Percentiles rank a stretch among this genome's conserved stretches.
Conservation (phyloP, 2,329 filamentous ascomycete genomes). For the Aspergillus floridensis region DNA sequence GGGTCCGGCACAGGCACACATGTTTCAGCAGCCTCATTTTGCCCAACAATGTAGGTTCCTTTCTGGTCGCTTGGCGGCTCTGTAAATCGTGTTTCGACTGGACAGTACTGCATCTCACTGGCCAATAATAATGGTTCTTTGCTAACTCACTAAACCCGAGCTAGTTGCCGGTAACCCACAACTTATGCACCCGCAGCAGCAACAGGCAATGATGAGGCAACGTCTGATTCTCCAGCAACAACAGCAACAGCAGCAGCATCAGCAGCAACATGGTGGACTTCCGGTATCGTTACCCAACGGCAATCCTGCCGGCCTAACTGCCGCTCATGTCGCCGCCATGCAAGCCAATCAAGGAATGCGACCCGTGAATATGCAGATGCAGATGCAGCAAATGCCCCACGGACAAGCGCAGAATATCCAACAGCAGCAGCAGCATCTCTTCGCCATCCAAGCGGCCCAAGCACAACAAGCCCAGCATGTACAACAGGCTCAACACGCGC, state of each 20-base stretch:
- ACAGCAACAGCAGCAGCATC: constrained; percentile 34
- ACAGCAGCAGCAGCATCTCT: constrained; percentile 42
- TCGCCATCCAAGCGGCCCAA: constrained; percentile 36
- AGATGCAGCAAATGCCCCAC: constrained; percentile 43
- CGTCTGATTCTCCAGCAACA: constrained; percentile 32
- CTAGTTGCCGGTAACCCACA: constrained; percentile 44
- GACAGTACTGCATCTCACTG: neutral
- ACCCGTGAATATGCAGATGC: constrained; percentile 39
- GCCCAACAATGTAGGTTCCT: constrained; percentile 42
- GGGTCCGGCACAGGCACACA: constrained; percentile 53
- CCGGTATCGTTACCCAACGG: constrained; percentile 44
- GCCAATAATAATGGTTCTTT: neutral
- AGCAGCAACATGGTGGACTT: constrained; percentile 36
- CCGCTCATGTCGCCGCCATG: constrained; percentile 45
- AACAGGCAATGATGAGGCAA: constrained; percentile 35
- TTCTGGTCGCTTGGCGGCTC: neutral
- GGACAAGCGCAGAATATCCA: constrained; percentile 44
- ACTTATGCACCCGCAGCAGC: constrained; percentile 45
- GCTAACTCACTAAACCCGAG: neutral
- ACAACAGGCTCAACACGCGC: constrained; percentile 25
- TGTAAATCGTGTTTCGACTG: neutral
- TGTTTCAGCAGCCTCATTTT: constrained; percentile 52
- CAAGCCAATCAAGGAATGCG: constrained; percentile 43
- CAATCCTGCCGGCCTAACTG: constrained; percentile 36
- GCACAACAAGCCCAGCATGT: constrained; percentile 29